phyloP scores from a whole-genome alignment of 768 basidiomycete genomes.

The Gloeostereum incarnatum region DNA sequence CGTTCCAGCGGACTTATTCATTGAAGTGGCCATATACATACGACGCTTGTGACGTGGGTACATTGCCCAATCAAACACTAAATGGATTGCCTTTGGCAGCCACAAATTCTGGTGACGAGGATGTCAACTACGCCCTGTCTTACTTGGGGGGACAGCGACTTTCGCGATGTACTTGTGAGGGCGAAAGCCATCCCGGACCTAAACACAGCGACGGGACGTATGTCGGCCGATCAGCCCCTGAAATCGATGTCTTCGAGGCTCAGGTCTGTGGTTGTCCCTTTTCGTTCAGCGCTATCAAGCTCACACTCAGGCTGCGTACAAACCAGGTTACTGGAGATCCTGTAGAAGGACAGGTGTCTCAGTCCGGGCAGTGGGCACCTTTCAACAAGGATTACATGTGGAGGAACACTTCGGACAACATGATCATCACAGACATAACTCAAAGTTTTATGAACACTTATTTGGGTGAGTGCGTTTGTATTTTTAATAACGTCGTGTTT shows the following conservation, averaged over 20 bases:
- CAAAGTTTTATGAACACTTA: conserved; percentile 53
- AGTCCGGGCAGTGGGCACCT: conserved; percentile 83
- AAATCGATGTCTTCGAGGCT: conserved; percentile 89
- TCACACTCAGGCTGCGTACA: conserved; percentile 17
- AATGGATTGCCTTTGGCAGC: conserved; percentile 62
- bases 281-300: conserved; percentile 3
- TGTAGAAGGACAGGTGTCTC: conserved; percentile 58
- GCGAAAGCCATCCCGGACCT: conserved; percentile 82
- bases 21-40: conserved; percentile 76
- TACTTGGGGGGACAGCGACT: conserved; percentile 76
- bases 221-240: conserved; percentile 77
- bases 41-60: conserved; percentile 47
- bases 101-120: conserved; percentile 46
- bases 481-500: no score
- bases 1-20: conserved; percentile 3
- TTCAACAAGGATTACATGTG: conserved; percentile 68
- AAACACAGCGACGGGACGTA: conserved; percentile 63
- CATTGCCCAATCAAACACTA: conserved; percentile 70
- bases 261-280: conserved; percentile 26
- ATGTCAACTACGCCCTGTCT: conserved; percentile 38
- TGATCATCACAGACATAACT: conserved; percentile 47
- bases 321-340: conserved; percentile 34
- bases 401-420: conserved; percentile 51
- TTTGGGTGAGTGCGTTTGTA: no score
- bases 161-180: conserved; percentile 78